Base-by-base conservation (phyloP, 2,329 filamentous ascomycete genomes). In the Pseudocercospora musae region DNA sequence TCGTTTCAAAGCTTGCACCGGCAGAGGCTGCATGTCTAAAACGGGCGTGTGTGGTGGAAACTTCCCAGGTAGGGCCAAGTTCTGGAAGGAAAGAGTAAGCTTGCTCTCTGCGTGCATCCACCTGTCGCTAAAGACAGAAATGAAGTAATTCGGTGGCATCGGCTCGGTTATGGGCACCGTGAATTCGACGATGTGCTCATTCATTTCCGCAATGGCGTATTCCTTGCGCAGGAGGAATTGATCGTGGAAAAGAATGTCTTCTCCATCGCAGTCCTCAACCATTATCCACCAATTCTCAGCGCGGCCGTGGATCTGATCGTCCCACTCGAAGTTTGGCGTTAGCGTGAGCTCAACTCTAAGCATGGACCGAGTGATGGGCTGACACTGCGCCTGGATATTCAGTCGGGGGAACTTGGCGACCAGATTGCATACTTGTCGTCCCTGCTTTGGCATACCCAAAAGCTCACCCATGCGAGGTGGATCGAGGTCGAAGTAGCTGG, bases 71-170 rank as follows among this genome's bases (percentile, higher is more conserved):
- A 99, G 83, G 48, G 96, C 90, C 27, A 99, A 83, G 75, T 97
- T 97, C 75, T 96, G 90, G 80, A 99, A 98, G 0, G 93, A 94
- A 1, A 99, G 89, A 0, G 94, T 89, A 58, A 99, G 81, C 74
- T 93, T 92, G 1, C 93, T 96, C 79, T 99, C 93, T 0, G 94
- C 92, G 74, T 96, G 92, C 92, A 99, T 97, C 95, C 95, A 99
- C 69, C 95, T 85, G 76, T 99, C 95, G 3, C 94, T 98, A 20
- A 97, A 80, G 42, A 99, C 86, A 0, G 92, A 95, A 71, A 99
- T 92, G 78, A 99, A 99, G 80, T 99, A 99, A 76, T 99, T 96
- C 0, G 96, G 95, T 13, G 95, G 95, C 90, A 98, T 96, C 0
- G 96, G 96, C 70, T 99, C 95, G 0, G 92, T 93, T 69, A 99